phyloP scores from a whole-genome alignment of 106 monocot species.

The Triglochin maritima region DNA sequence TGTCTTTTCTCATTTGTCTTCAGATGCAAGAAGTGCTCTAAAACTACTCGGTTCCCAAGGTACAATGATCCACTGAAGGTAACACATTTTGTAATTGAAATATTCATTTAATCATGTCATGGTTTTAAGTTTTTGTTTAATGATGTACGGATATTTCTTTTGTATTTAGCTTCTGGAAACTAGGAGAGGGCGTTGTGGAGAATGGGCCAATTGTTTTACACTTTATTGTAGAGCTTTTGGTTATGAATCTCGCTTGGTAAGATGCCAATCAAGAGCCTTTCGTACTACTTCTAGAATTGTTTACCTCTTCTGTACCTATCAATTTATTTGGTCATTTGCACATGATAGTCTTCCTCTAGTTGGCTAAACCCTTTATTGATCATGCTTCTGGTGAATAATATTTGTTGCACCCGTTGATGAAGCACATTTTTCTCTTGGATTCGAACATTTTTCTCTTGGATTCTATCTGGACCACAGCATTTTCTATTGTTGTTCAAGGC shows the following conservation, averaged over 20 bases:
- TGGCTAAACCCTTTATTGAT: not conserved
- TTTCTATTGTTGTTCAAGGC: too few species aligned
- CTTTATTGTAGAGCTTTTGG: constrained; percentile 89
- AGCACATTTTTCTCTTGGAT: too few species aligned
- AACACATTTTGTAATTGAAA: not conserved
- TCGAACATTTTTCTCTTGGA: too few species aligned
- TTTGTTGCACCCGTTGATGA: too few species aligned
- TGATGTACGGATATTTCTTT: not conserved
- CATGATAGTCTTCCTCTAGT: not conserved
- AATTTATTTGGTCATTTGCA: not conserved
- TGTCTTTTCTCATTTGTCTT: not conserved
- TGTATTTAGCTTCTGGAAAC: constrained; percentile 78
- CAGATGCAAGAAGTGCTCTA: constrained; percentile 65
- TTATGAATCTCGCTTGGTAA: constrained; percentile 82
- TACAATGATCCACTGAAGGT: constrained; percentile 89
- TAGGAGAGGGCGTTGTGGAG: constrained; percentile 89
- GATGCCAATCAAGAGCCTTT: constrained; percentile 5
- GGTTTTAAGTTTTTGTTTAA: not conserved
- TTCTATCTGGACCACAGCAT: too few species aligned
- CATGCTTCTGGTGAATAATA: too few species aligned
- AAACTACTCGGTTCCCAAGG: constrained; percentile 71
- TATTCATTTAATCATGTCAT: constrained; percentile 3
- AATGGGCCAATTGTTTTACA: constrained; percentile 99
- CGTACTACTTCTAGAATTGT: not conserved
- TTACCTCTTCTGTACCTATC: not conserved